These are phyloP conservation scores for Podaxis sp. DNA, from an alignment of 768 basidiomycete genomes.

Conservation along the genomic window DNA sequence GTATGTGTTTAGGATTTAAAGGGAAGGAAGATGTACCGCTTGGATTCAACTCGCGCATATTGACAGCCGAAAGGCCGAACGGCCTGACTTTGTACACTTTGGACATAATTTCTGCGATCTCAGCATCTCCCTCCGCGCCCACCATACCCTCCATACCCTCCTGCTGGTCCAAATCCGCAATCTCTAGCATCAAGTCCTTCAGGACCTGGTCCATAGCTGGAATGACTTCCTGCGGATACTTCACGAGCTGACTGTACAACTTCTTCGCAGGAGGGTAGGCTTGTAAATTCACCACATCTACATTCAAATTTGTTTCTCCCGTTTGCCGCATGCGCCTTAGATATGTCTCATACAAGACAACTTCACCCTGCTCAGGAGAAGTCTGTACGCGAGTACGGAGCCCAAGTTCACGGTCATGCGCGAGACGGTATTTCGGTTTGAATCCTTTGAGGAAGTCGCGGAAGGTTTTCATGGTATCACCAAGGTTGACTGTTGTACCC, in stretches of 20 bases:
- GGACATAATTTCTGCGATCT: slow-evolving; percentile 84
- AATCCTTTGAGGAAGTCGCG: slow-evolving; percentile 87
- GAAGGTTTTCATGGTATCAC: slow-evolving; percentile 90
- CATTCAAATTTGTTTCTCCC: slow-evolving; percentile 89
- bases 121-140: slow-evolving; percentile 74
- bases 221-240: slow-evolving; percentile 96
- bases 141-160: slow-evolving; percentile 72
- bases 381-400: slow-evolving; percentile 47
- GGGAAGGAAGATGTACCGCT: slow-evolving; percentile 51
- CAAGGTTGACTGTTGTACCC: slow-evolving; percentile 94
- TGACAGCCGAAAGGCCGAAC: slow-evolving; percentile 77
- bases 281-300: slow-evolving; percentile 83
- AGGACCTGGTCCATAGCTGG: slow-evolving; percentile 97
- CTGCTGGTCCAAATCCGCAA: slow-evolving; percentile 79
- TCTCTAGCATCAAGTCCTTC: slow-evolving; percentile 88
- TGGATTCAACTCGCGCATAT: slow-evolving; percentile 96
- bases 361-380: slow-evolving; percentile 66
- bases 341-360: slow-evolving; percentile 75
- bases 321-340: slow-evolving; percentile 85
- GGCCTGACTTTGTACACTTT: slow-evolving; percentile 93
- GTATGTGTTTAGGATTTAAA: not conserved
- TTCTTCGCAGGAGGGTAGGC: slow-evolving; percentile 86
- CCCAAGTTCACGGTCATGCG: slow-evolving; percentile 65
- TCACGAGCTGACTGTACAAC: slow-evolving; percentile 78
- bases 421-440: slow-evolving; percentile 85